Evolutionary conservation across 1,139 yeast genomes (phyloP).

Genomic region (Kluyveromyces sp.): DNA sequence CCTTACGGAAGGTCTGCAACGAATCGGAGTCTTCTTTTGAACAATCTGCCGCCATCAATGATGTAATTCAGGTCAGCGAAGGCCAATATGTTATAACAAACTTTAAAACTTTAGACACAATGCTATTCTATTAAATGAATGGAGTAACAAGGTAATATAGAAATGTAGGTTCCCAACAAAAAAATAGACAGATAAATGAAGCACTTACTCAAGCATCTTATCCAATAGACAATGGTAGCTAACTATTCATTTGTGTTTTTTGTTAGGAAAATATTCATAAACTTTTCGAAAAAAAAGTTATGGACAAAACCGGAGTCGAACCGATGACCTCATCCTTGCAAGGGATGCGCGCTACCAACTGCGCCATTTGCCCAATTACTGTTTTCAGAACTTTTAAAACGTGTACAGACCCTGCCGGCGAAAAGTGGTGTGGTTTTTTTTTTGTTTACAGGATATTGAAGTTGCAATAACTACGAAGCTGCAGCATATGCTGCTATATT

Average conservation of each 20-base stretch:
- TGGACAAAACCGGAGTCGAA: constrained; percentile 30
- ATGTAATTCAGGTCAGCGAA: constrained; percentile 15
- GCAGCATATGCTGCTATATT: too few species aligned
- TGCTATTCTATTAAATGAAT: constrained; percentile 7
- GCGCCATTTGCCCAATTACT: constrained; percentile 25
- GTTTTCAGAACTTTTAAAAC: too few species aligned
- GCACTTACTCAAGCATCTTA: too few species aligned
- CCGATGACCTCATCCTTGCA: constrained; percentile 30
- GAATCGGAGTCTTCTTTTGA: constrained; percentile 16
- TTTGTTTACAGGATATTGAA: too few species aligned
- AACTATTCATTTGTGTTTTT: background rate
- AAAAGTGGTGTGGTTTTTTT: too few species aligned
- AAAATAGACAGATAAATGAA: too few species aligned
- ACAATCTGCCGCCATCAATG: constrained; percentile 8
- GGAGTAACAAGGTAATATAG: background rate
- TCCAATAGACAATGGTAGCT: too few species aligned
- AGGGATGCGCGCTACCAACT: constrained; percentile 31
- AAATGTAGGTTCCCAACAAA: background rate
- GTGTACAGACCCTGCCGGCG: too few species aligned
- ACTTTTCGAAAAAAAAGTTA: constrained; percentile 7
- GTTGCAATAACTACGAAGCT: too few species aligned
- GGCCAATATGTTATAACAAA: constrained; percentile 21
- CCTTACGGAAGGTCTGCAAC: constrained; percentile 23
- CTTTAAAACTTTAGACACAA: constrained; percentile 12
- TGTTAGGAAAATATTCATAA: background rate